Evolutionary conservation across 345 rosid genomes (phyloP).

Genomic region (Salix koriyanagi): DNA sequence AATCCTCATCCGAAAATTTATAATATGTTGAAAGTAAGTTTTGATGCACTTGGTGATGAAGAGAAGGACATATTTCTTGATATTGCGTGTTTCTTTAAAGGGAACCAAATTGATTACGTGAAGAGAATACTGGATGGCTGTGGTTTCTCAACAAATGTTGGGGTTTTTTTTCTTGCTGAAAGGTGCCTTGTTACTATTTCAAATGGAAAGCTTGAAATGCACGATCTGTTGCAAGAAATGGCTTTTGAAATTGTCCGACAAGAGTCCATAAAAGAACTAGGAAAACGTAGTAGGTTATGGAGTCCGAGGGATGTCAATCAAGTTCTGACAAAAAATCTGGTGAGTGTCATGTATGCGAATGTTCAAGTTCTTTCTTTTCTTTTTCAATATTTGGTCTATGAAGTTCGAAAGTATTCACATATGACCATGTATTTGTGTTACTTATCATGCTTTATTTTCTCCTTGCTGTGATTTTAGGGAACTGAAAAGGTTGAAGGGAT

Average conservation of each 20-base stretch:
- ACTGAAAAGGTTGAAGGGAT: constrained; percentile 12
- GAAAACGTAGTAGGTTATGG: constrained; percentile 8
- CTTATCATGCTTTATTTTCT: no score
- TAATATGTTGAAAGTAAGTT: not conserved
- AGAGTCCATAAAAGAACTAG: constrained; percentile 3
- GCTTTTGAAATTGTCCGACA: constrained; percentile 3
- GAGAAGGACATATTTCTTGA: constrained; percentile 11
- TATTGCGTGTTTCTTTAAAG: constrained; percentile 14
- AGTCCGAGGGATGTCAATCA: not conserved
- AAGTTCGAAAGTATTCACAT: no score
- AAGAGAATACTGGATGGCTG: not conserved
- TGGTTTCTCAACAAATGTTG: constrained; percentile 1
- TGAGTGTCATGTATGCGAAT: not conserved
- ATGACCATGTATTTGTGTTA: no score
- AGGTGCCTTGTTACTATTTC: constrained; percentile 1
- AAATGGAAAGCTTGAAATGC: not conserved
- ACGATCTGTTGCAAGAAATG: constrained; percentile 13
- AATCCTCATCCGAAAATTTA: not conserved
- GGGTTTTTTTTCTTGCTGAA: not conserved
- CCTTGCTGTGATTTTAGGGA: not conserved
- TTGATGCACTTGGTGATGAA: not conserved
- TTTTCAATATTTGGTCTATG: no score
- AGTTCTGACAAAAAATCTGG: not conserved
- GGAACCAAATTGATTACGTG: not conserved
- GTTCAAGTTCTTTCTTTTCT: no score